Percentiles rank a stretch among this genome's conserved stretches.
Evolutionary conservation across 2,329 filamentous ascomycete genomes (phyloP).

Genomic region (Sporothrix inflata): DNA sequence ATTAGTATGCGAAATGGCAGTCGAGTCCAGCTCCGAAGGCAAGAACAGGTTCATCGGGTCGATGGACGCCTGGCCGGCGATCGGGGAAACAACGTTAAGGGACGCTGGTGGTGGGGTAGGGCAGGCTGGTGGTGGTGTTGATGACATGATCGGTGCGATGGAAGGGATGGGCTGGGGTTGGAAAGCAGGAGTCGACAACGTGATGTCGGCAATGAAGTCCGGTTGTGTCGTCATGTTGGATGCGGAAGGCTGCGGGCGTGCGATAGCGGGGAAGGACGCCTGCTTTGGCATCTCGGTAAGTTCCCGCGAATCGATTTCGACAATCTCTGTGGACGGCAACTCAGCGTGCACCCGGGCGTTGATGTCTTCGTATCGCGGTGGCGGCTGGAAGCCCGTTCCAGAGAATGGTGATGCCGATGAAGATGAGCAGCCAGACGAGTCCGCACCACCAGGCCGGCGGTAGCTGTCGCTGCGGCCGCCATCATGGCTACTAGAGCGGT

Average conservation of each 20-base stretch:
- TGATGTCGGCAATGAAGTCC: constrained; percentile 20
- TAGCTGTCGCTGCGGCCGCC: constrained; percentile 25
- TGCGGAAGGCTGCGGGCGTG: not conserved
- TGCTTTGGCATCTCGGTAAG: constrained; percentile 36
- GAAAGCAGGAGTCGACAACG: constrained; percentile 2
- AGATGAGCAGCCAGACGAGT: not conserved
- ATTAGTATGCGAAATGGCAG: constrained; percentile 25
- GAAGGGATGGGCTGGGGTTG: not conserved
- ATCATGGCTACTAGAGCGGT: constrained; percentile 21
- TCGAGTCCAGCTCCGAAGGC: constrained; percentile 41
- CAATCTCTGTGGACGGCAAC: constrained; percentile 54
- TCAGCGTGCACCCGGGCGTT: constrained; percentile 43
- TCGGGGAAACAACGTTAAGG: not conserved
- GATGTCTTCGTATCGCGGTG: constrained; percentile 51
- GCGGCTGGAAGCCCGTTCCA: constrained; percentile 42
- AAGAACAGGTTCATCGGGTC: constrained; percentile 40
- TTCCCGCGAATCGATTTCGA: constrained; percentile 57
- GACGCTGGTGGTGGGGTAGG: not conserved
- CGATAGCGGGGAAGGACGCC: not conserved
- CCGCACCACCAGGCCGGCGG: not conserved
- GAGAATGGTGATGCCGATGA: constrained; percentile 20
- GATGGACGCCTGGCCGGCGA: constrained; percentile 34
- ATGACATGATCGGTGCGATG: constrained; percentile 17
- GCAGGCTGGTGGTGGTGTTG: constrained; percentile 11
- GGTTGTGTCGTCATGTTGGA: not conserved